phyloP scores from a whole-genome alignment of 257 asterid genomes.

The Salvia hispanica region DNA sequence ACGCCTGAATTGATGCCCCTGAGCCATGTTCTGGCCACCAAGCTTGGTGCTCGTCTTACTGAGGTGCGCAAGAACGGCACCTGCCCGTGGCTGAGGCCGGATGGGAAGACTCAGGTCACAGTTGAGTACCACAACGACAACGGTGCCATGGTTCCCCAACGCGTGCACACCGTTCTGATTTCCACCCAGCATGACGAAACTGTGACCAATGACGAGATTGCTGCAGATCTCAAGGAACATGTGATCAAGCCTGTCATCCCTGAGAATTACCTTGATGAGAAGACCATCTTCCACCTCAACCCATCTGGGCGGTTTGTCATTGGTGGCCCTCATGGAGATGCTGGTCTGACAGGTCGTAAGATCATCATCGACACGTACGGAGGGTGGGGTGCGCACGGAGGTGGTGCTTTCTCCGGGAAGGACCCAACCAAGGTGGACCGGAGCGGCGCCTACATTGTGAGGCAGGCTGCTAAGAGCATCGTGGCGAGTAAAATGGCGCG shows the following conservation, averaged over 20 bases:
- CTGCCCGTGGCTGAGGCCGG: conserved; percentile 48
- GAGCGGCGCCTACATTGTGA: conserved; percentile 40
- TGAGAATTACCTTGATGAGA: conserved; percentile 41
- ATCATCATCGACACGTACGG: conserved; percentile 43
- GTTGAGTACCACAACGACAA: conserved; percentile 44
- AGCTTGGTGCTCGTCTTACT: conserved; percentile 48
- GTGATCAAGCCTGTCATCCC: conserved; percentile 46
- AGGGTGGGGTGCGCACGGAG: conserved; percentile 46
- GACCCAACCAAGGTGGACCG: conserved; percentile 49
- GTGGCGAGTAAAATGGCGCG: conserved; percentile 41
- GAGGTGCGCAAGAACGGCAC: conserved; percentile 43
- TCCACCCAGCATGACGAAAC: conserved; percentile 49
- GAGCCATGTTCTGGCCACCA: conserved; percentile 47
- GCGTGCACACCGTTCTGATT: conserved; percentile 46
- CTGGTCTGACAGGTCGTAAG: conserved; percentile 51
- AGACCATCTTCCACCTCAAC: conserved; percentile 45
- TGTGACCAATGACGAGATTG: conserved; percentile 46
- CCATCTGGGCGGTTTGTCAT: conserved; percentile 44
- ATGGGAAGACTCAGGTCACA: conserved; percentile 49
- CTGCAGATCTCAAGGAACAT: conserved; percentile 44
- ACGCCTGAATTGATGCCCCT: conserved; percentile 47
- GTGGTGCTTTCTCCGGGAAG: conserved; percentile 47
- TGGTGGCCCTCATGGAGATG: conserved; percentile 49
- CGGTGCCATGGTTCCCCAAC: conserved; percentile 46
- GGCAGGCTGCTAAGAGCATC: conserved; percentile 48